Evolutionary conservation across 371 early-diverging fungal species (phyloP).

Genomic region (Enteropsectra breve): DNA sequence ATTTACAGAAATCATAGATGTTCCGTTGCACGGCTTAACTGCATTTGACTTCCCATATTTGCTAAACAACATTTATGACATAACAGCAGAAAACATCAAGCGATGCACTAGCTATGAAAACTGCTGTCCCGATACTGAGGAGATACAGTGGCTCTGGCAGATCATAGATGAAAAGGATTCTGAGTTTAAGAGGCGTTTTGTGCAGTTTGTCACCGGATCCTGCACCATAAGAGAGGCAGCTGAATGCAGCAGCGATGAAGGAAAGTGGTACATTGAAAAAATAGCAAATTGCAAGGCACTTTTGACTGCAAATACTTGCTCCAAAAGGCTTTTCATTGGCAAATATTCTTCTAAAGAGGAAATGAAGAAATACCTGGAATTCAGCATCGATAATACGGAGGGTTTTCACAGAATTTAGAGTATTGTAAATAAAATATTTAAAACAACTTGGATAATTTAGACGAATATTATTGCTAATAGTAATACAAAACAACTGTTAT

Average conservation of each 20-base stretch:
- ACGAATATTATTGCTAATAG: no score
- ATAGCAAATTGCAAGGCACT: neutral
- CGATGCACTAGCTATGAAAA: conserved; percentile 8
- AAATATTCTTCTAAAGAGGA: conserved; percentile 19
- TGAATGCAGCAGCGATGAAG: neutral
- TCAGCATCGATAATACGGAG: conserved; percentile 29
- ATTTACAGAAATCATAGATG: conserved; percentile 9
- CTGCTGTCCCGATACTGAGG: conserved; percentile 7
- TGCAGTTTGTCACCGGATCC: conserved; percentile 39
- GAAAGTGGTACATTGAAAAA: conserved; percentile 22
- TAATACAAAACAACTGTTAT: neutral
- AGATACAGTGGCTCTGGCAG: conserved; percentile 32
- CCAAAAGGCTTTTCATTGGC: conserved; percentile 27
- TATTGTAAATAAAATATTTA: neutral
- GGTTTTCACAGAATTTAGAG: conserved; percentile 45
- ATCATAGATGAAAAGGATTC: conserved; percentile 23
- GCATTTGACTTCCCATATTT: conserved; percentile 15
- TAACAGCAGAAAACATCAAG: conserved; percentile 9
- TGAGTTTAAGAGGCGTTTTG: conserved; percentile 18
- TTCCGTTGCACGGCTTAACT: conserved; percentile 2
- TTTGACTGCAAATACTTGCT: conserved; percentile 37
- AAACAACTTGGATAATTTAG: no score
- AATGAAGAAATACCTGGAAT: conserved; percentile 24
- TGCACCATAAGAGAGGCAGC: no score
- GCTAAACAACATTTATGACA: neutral